Conservation (phyloP, 2,329 filamentous ascomycete genomes). For the Cadophora gregata region DNA sequence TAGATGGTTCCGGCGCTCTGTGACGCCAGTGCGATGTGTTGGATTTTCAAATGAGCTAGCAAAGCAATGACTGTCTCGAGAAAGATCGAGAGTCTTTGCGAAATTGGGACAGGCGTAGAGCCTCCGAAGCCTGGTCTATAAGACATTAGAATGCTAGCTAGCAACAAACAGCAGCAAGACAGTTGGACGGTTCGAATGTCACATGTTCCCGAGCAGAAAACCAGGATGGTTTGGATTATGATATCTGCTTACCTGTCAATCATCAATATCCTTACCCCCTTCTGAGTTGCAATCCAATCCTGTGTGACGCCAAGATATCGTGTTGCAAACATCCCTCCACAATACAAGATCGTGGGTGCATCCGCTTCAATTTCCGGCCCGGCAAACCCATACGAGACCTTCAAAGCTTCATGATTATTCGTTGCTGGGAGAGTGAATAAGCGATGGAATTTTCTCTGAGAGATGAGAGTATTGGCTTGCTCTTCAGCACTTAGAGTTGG, state of each 20-base stretch:
- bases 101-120: slow-evolving; percentile 48
- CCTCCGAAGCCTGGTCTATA: slow-evolving; percentile 52
- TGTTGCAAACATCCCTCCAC: slow-evolving; percentile 48
- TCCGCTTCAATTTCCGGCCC: slow-evolving; percentile 37
- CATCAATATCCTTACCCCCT: slow-evolving; percentile 47
- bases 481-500: slow-evolving; percentile 22
- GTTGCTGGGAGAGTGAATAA: slow-evolving; percentile 38
- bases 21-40: slow-evolving; percentile 47
- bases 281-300: slow-evolving; percentile 42
- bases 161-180: neutral
- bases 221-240: neutral
- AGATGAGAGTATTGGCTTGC: slow-evolving; percentile 27
- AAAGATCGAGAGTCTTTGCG: slow-evolving; percentile 47
- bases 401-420: slow-evolving; percentile 32
- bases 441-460: slow-evolving; percentile 38
- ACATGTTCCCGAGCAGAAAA: neutral
- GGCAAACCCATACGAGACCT: slow-evolving; percentile 39
- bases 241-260: slow-evolving; percentile 46
- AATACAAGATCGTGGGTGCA: slow-evolving; percentile 46
- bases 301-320: slow-evolving; percentile 42
- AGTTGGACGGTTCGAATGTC: neutral
- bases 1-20: slow-evolving; percentile 53
- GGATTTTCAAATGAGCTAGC: slow-evolving; percentile 45
- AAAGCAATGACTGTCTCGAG: slow-evolving; percentile 50
- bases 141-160: slow-evolving; percentile 30